Base-by-base conservation (phyloP, 1,284 basidiomycete species). In the Microbotryum violaceum region DNA sequence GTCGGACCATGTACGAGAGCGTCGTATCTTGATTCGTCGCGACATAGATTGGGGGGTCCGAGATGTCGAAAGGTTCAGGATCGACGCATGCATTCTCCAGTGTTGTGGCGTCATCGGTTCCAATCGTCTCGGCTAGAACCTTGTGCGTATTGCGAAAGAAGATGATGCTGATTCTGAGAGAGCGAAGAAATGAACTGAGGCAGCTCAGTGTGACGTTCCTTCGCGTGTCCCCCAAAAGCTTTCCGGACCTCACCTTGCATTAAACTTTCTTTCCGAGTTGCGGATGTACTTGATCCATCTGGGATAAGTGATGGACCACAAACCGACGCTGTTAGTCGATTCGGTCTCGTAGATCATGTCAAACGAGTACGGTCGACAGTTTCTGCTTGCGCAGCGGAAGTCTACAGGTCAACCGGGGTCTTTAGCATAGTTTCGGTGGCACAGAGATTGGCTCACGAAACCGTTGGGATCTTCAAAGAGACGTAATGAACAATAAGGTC, bases 291-390 rank as follows among this genome's bases (percentile, higher is more conserved):
- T 48, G 21, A 49, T 49, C 56, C 56, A 57, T 18, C 29, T 50
- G 4, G 27, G 46, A 20, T 49, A 57, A 25, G 56, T 47, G 16
- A 57, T 37, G 4, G 56, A 57, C 56, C 56, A 57, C n/a, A 57
- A 33, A 14, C 56, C 56, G 48, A 57, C 56, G 25, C 47, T 49
- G 47, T 57, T 57, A 16, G 56, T 57, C 47, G 56, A 57, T 46
- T 57, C 56, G 21, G 56, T 57, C 48, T 57, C 56, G 56, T 57
- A 57, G 45, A 57, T 57, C 12, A 20, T 47, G 16, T 57, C 56
- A 37, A 57, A 57, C 14, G 46, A 18, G 49, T 57, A 57, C 20
- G 56, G 56, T 20, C 56, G 45, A 29, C 56, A 57, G 56, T 57
- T 57, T 18, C 46, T 49, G 48, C 42, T 49, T 42, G 37, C 37